Evolutionary conservation across 164 flowering plant genomes (phyloP).

Genomic region (Hamamelis virginiana): DNA sequence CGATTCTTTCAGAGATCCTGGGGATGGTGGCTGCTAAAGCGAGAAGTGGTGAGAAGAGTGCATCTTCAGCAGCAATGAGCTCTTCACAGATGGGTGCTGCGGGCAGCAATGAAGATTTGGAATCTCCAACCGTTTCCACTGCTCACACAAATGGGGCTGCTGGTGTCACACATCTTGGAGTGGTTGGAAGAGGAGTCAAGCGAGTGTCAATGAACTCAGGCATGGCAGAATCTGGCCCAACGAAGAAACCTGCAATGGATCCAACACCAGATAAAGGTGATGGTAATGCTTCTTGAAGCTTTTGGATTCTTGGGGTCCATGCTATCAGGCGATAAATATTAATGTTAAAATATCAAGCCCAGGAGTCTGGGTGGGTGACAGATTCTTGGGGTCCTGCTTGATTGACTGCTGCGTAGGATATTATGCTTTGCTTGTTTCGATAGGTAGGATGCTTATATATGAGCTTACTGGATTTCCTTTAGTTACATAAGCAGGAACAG

Average conservation of each 20-base stretch:
- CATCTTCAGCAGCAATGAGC: slow-evolving; percentile 33
- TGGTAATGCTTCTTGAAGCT: slow-evolving; percentile 29
- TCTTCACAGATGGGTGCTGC: slow-evolving; percentile 54
- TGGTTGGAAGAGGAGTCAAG: slow-evolving; percentile 96
- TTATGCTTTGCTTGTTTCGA: not conserved
- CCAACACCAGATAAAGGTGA: slow-evolving; percentile 33
- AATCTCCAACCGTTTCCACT: slow-evolving; percentile 59
- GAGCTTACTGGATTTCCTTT: no score
- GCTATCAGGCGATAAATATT: not conserved
- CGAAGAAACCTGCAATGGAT: slow-evolving; percentile 52
- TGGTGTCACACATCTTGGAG: slow-evolving; percentile 83
- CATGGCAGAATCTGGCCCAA: slow-evolving; percentile 36
- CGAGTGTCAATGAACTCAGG: slow-evolving; percentile 51
- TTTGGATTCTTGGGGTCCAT: slow-evolving; percentile 1
- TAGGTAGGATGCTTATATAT: not conserved
- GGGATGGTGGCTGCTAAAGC: slow-evolving; percentile 54
- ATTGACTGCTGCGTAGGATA: not conserved
- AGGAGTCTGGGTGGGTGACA: not conserved
- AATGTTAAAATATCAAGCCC: not conserved
- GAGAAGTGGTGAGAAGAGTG: slow-evolving; percentile 26
- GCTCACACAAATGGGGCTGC: slow-evolving; percentile 58
- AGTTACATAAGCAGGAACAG: no score
- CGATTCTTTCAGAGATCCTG: slow-evolving; percentile 66
- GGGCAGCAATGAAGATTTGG: slow-evolving; percentile 36
- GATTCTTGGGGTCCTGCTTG: not conserved